Evolutionary conservation across 164 flowering plant genomes (phyloP), one percentile per base, ranked within the genome.

Genomic region (Magnolia changhungtana): DNA sequence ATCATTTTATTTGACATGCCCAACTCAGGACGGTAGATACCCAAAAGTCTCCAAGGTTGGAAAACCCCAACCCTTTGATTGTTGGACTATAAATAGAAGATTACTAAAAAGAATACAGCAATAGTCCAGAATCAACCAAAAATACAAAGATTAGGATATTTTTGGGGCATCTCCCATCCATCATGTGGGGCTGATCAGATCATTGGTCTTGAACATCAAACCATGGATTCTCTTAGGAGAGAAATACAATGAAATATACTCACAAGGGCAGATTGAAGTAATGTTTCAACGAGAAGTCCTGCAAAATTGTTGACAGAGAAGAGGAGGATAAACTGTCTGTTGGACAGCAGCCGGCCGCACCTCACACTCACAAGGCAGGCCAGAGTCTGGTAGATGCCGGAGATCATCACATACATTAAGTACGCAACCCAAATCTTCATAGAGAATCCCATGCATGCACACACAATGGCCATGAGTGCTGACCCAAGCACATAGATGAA

Each of bases 231-330:
- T 14, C 45, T 11, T 7, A 67, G 27, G 69, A 76, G 50, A 37
- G 18, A 27, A 14, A 10, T 10, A 9, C 18, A 24, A 55, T 55
- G 19, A 58, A 4, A 55, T 8, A 8, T 66, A 74, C 81, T 78
- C 67, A 78, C 81, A 24, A 78, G 74, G 50, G 74, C 77, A 13
- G 77, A 77, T 65, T 78, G 81, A 23, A 78, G 74, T 69, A 74
- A 27, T 2, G 81, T 78, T 74, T 74, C 77, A 3, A 78, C 74
- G 18, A 74, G 64, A 11, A 78, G 81, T 9, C 81, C 81, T 7
- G 45, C 69, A 63, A 78, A 74, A 69, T 63, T 74, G 70, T 78
- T 78, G 70, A 78, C 37, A n/a, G 81, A 78, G 52, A 78, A 78
- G 24, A 78, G 77, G 24, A 78, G 77, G 45, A 78, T 78, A 64